Percentiles rank a stretch among this genome's conserved stretches.
phyloP scores from a whole-genome alignment of 2,329 filamentous ascomycete genomes.

The Botrytis fragariae region DNA sequence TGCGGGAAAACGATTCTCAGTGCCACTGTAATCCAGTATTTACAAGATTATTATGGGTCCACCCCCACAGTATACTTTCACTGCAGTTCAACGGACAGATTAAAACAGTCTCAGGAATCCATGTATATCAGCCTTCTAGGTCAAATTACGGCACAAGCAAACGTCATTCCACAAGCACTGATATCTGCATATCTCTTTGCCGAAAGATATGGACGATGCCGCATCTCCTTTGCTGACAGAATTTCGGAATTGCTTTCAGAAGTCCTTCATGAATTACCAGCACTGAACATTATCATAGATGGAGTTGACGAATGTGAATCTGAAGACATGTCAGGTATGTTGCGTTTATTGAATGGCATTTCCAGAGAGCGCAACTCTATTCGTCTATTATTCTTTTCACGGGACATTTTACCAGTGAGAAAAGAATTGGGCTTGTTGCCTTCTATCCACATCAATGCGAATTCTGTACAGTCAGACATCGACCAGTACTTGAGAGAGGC shows the following conservation, averaged over 20 bases:
- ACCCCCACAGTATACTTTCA: constrained; percentile 17
- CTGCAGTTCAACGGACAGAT: constrained; percentile 15
- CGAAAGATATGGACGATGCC: constrained; percentile 17
- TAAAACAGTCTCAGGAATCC: constrained; percentile 13
- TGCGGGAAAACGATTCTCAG: constrained; percentile 20
- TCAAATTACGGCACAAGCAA: background rate
- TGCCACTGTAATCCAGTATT: constrained; percentile 12
- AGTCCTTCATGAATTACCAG: constrained; percentile 5
- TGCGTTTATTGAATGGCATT: background rate
- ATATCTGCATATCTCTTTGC: constrained; percentile 16
- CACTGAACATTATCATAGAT: constrained; percentile 16
- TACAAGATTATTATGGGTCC: constrained; percentile 2
- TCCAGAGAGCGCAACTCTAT: constrained; percentile 2
- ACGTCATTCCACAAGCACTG: background rate
- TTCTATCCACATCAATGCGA: constrained; percentile 11
- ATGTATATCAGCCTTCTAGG: constrained; percentile 17
- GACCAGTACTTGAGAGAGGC: constrained; percentile 16
- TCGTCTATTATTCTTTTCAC: constrained; percentile 15
- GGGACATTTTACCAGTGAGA: constrained; percentile 13
- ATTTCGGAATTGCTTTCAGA: constrained; percentile 1
- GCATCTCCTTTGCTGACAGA: constrained; percentile 15
- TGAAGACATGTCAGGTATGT: constrained; percentile 11
- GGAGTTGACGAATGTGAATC: constrained; percentile 19
- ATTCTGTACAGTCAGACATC: constrained; percentile 7
- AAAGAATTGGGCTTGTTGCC: constrained; percentile 7